Evolutionary conservation across 2,329 filamentous ascomycete genomes (phyloP), one percentile per base, ranked within the genome.

Genomic region (Talaromyces sp.): DNA sequence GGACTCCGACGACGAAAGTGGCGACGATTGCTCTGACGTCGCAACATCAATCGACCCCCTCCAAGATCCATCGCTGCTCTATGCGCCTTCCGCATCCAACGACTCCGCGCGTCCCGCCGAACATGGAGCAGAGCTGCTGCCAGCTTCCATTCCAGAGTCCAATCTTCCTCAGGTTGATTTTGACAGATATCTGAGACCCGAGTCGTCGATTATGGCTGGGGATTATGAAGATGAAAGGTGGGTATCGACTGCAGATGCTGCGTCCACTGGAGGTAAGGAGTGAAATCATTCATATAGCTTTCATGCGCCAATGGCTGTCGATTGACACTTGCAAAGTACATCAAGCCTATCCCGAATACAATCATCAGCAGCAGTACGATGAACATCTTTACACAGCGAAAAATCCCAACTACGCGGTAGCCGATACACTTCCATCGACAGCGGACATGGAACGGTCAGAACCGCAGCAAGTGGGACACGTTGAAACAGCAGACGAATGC

Each of bases 1-100:
- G 56, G 77, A 79, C 61, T 79, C 77, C 0, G 77, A 79, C 21
- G 76, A 70, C 27, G 72, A 79, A 43, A 75, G 76, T 11, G 59
- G 14, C 1, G 74, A 75, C 54, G 67, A 70, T 57, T 62, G 74
- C n/a, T 66, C 65, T 32, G 68, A 69, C 7, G 38, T 65, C 24
- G 57, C 65, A 21, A 63, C 63, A 17, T 66, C 65, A 21, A 56
- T 61, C 55, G 67, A 65, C 29, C 68, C 59, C 31, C 61, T 63
- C 11, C 64, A 64, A 35, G 54, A 59, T n/a, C 54, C 48, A 41
- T 54, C 61, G 43, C 43, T 12, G 43, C 43, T 46, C 24, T 50
- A 32, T 54, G 48, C 50, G 32, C 31, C 56, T 21, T 24, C 43
- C 43, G 2, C 19, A 12, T 46, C 19, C 5, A 9, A 46, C 21